Evolutionary conservation across 1,284 basidiomycete genomes (phyloP).

Genomic region (Apiotrichum domesticum): DNA sequence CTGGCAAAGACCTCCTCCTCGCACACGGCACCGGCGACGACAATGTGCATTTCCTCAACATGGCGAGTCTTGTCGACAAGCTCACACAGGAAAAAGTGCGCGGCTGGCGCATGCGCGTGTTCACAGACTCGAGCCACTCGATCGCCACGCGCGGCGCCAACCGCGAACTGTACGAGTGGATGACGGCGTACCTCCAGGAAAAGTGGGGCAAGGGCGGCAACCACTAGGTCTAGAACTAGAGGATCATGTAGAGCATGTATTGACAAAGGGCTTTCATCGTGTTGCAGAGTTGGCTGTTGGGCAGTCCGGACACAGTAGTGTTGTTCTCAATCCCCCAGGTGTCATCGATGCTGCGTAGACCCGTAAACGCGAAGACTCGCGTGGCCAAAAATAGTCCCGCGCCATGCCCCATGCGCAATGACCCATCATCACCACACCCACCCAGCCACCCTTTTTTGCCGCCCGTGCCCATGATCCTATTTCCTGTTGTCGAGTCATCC

Average conservation of each 20-base stretch:
- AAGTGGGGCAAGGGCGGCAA: constrained; percentile 84
- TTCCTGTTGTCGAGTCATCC: neutral
- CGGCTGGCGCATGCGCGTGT: constrained; percentile 86
- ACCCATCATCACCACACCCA: too few species aligned
- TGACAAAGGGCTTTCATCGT: too few species aligned
- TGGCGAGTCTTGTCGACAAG: constrained; percentile 84
- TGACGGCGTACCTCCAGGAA: constrained; percentile 75
- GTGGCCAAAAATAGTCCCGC: too few species aligned
- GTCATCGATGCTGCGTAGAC: too few species aligned
- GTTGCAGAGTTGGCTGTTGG: too few species aligned
- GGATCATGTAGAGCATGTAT: too few species aligned
- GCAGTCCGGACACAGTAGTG: too few species aligned
- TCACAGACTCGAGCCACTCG: constrained; percentile 87
- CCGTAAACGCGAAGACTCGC: too few species aligned
- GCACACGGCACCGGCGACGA: constrained; percentile 92
- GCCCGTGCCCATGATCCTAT: too few species aligned
- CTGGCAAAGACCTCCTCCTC: constrained; percentile 65
- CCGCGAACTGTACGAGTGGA: constrained; percentile 77
- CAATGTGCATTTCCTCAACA: constrained; percentile 87
- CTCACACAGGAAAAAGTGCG: constrained; percentile 70
- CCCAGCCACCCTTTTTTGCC: too few species aligned
- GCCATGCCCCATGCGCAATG: too few species aligned
- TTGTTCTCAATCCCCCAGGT: too few species aligned
- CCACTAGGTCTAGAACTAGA: constrained; percentile 4
- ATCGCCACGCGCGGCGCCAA: constrained; percentile 69